phyloP scores from a whole-genome alignment of 495 filamentous ascomycete genomes.

The Aspergillus sparsus region DNA sequence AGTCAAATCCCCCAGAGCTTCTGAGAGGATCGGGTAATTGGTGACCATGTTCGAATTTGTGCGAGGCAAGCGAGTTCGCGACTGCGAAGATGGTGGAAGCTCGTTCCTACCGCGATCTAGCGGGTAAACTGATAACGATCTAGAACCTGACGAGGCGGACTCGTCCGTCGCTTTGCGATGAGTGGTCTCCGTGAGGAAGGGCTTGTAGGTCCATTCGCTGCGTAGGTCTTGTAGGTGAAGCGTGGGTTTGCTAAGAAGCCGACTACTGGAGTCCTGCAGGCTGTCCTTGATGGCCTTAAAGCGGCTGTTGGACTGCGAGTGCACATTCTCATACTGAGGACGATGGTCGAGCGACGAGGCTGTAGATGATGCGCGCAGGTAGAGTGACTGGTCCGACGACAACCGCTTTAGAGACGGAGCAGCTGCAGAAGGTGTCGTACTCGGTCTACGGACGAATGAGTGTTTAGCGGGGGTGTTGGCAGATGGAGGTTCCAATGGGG shows the following conservation, averaged over 20 bases:
- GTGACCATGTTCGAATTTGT: constrained; percentile 30
- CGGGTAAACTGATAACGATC: neutral
- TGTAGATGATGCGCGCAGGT: constrained; percentile 63
- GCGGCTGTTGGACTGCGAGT: constrained; percentile 76
- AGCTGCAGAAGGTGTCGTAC: constrained; percentile 25
- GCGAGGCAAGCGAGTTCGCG: constrained; percentile 31
- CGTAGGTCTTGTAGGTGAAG: constrained; percentile 55
- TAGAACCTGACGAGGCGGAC: neutral
- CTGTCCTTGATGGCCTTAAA: constrained; percentile 91
- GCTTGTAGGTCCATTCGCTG: constrained; percentile 39
- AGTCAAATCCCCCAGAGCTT: constrained; percentile 67
- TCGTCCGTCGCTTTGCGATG: constrained; percentile 20
- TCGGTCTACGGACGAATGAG: constrained; percentile 36
- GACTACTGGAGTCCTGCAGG: constrained; percentile 75
- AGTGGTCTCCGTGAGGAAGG: constrained; percentile 29
- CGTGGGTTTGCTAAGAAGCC: constrained; percentile 62
- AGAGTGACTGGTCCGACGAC: constrained; percentile 75
- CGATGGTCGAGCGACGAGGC: constrained; percentile 87
- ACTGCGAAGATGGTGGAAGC: constrained; percentile 2
- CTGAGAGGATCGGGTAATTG: constrained; percentile 56
- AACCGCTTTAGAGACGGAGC: constrained; percentile 55
- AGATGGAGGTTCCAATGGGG: constrained; percentile 27
- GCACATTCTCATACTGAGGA: constrained; percentile 75
- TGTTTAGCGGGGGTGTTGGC: constrained; percentile 36
- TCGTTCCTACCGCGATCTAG: neutral